These are phyloP conservation scores for Domatiomyces globalis DNA, from an alignment of 2,329 filamentous ascomycete genomes.

Conservation along the genomic window DNA sequence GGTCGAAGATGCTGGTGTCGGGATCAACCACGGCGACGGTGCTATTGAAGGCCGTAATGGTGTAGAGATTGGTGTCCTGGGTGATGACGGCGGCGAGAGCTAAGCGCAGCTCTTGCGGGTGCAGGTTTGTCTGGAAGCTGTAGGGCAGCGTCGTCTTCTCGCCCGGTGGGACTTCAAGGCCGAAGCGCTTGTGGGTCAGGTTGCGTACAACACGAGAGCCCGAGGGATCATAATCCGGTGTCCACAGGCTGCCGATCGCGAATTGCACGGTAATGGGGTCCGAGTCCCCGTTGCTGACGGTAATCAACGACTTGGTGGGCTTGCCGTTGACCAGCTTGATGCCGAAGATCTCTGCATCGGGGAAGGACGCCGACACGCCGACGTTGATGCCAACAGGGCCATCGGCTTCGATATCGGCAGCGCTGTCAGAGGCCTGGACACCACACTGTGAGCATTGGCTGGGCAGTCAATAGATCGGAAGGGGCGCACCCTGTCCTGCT, in stretches of 20 bases:
- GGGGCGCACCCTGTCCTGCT: slow-evolving; percentile 24
- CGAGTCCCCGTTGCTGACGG: slow-evolving; percentile 72
- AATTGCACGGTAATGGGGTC: slow-evolving; percentile 60
- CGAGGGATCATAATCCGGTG: slow-evolving; percentile 41
- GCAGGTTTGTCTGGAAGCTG: slow-evolving; percentile 78
- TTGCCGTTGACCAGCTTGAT: slow-evolving; percentile 91
- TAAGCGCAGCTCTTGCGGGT: slow-evolving; percentile 75
- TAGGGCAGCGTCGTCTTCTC: slow-evolving; percentile 48
- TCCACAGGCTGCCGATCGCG: slow-evolving; percentile 59
- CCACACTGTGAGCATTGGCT: neutral
- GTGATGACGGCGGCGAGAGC: slow-evolving; percentile 62
- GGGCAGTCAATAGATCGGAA: neutral
- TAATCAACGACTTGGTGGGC: slow-evolving; percentile 66
- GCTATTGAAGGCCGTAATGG: slow-evolving; percentile 65
- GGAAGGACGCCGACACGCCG: slow-evolving; percentile 44
- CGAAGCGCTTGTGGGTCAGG: slow-evolving; percentile 63
- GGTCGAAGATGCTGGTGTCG: slow-evolving; percentile 81
- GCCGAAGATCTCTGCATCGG: slow-evolving; percentile 67
- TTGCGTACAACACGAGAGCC: slow-evolving; percentile 59
- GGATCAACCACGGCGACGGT: slow-evolving; percentile 79
- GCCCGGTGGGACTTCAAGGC: slow-evolving; percentile 58
- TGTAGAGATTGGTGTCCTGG: slow-evolving; percentile 44
- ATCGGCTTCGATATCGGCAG: slow-evolving; percentile 49
- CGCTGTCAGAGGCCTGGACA: neutral
- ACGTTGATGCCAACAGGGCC: slow-evolving; percentile 40